Base-by-base conservation (phyloP, 129 eudicot species). In the Chrysanthemum seticuspe region DNA sequence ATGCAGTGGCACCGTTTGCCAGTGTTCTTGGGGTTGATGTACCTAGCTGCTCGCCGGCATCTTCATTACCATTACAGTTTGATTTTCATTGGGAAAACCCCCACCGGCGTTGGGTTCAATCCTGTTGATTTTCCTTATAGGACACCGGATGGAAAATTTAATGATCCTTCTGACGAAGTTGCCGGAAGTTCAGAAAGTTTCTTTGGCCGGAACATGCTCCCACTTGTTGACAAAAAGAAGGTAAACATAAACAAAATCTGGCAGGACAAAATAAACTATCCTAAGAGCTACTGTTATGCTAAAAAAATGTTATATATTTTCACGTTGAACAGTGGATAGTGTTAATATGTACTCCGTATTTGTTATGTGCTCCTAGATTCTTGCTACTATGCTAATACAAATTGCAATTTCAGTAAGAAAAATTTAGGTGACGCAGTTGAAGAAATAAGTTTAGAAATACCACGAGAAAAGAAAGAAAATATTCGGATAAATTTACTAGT, bases 131-230 rank as follows among this genome's bases (percentile, higher is more conserved):
- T 19, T 50, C 83, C 83, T 2, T 82, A 54, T 45, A 76, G 90
- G 68, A 74, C 90, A 4, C 68, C 83, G 0, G 78, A 83, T 40
- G 85, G 85, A 12, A 71, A 71, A 50, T 74, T 50, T 34, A 34
- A 34, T 34, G 40, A 34, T 34, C 40, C 40, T 34, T 4, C 40
- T 34, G 7, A 34, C 4, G 78, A 62, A 67, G 74, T 8, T 56
- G 82, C 84, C 7, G 91, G 91, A 14, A 83, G 85, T 49, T n/a
- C 62, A 67, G 80, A 77, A 11, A 65, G 85, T 68, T 78, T 86
- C 70, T 86, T 86, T 58, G 91, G 91, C 71, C 75, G 91, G 68
- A 86, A 86, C 58, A 65, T 76, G 27, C 76, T 64, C 40, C 86
- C 86, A n/a, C 74, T 70, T 68, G 78, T 78, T 67, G 76, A 79